Base-by-base conservation (phyloP, 768 basidiomycete genomes). In the Leccinum subgranulosum region DNA sequence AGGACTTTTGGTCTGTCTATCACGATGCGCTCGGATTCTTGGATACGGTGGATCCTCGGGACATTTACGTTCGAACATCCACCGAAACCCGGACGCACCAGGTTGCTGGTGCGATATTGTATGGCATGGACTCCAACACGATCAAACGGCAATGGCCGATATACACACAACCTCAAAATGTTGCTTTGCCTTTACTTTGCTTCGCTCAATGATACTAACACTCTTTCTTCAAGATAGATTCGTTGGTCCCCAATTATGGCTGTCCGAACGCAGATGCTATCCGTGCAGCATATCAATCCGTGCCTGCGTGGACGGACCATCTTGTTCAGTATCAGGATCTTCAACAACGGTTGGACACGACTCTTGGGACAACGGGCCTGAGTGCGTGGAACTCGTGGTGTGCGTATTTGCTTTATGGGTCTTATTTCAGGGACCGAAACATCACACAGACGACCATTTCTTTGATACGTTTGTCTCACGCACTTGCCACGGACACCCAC, bases 401-500 rank as follows among this genome's bases (percentile, higher is more conserved):
- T 79, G 51, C 49, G 76, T 68, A 23, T 36, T 34, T 28, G 3
- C 19, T 43, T 43, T 11, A 12, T 19, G 2, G 27, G n/a, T 51
- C 27, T 17, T 34, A 33, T 45, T 17, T 3, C 19, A 19, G 9
- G 4, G 39, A 28, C 21, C 27, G 31, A 60, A 27, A 10, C 9
- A 17, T 34, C 28, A 12, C 15, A 21, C 56, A 67, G 66, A 67
- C 6, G 66, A 81, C 55, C 81, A 80, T 56, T 81, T 75, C 69
- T 81, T 81, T 63, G 80, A 81, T 62, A 77, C 77, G n/a, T 79
- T 81, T 64, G 76, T 71, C 17, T 78, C 81, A 4, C 68, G 80
- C 49, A 80, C 77, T 1, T 81, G 80, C 59, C 65, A 78, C 54
- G 75, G 74, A 2, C 66, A 66, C 15, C 31, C 66, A 2, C 66